Evolutionary conservation across 768 basidiomycete species (phyloP).

Genomic region (Tephrocybe sp.): DNA sequence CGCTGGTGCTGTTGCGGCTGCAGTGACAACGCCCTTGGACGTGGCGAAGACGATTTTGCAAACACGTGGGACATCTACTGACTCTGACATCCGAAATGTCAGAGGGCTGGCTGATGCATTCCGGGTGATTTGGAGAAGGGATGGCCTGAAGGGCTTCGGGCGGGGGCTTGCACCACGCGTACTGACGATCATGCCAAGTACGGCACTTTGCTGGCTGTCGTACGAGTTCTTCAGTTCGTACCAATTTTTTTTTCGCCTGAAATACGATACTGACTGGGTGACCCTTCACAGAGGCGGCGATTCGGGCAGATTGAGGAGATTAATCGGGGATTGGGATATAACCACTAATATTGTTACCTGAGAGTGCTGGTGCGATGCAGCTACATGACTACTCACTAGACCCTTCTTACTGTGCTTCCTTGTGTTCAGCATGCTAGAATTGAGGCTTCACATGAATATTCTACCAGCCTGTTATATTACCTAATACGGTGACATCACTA

Average conservation of each 20-base stretch:
- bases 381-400: slow-evolving; percentile 7
- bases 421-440: slow-evolving; percentile 6
- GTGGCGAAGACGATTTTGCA: slow-evolving; percentile 97
- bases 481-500: slow-evolving; percentile 20
- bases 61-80: slow-evolving; percentile 87
- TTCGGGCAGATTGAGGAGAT: slow-evolving; percentile 44
- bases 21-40: slow-evolving; percentile 93
- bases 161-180: slow-evolving; percentile 90
- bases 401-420: slow-evolving; percentile 13
- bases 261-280: slow-evolving; percentile 12
- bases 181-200: slow-evolving; percentile 94
- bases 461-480: slow-evolving; percentile 10
- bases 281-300: slow-evolving; percentile 55
- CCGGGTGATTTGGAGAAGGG: slow-evolving; percentile 80
- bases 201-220: slow-evolving; percentile 95
- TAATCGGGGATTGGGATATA: slow-evolving; percentile 4
- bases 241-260: not conserved
- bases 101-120: slow-evolving; percentile 87
- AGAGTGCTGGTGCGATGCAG: slow-evolving; percentile 8
- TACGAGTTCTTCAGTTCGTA: slow-evolving; percentile 97
- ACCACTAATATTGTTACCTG: slow-evolving; percentile 4
- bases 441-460: slow-evolving; percentile 7
- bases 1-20: slow-evolving; percentile 92
- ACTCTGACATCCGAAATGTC: slow-evolving; percentile 79
- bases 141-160: slow-evolving; percentile 82